Conservation (phyloP, 495 filamentous ascomycete species). For the Tuber brumale region DNA sequence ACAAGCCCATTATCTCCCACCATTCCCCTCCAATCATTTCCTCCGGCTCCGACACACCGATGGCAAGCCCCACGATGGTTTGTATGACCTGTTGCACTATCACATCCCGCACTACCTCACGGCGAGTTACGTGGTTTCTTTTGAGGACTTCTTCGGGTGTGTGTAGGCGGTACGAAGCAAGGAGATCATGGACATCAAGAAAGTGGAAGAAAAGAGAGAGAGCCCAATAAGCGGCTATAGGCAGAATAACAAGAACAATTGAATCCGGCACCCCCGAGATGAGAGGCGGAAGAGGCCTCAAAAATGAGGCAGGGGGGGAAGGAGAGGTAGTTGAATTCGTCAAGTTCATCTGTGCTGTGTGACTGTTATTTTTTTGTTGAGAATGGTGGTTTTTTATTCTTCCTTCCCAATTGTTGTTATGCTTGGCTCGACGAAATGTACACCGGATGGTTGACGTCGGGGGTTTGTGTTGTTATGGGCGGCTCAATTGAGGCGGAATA, state of each 20-base stretch:
- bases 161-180: conserved; percentile 82
- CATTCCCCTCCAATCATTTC: conserved; percentile 66
- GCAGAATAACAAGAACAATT: conserved; percentile 63
- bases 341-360: conserved; percentile 16
- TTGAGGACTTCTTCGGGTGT: conserved; percentile 81
- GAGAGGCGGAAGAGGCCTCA: conserved; percentile 60
- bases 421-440: background rate
- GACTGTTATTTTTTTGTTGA: background rate
- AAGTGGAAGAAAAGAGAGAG: conserved; percentile 81
- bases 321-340: conserved; percentile 53
- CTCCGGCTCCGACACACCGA: conserved; percentile 59
- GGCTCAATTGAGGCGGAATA: conserved; percentile 9
- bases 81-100: conserved; percentile 85
- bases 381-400: background rate
- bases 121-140: conserved; percentile 76
- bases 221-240: conserved; percentile 82
- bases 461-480: background rate
- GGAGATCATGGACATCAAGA: conserved; percentile 73
- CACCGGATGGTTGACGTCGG: background rate
- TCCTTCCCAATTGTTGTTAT: background rate
- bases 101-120: conserved; percentile 79
- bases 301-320: conserved; percentile 67
- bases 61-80: conserved; percentile 55
- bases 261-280: conserved; percentile 74
- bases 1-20: conserved; percentile 56